Evolutionary conservation across 1,284 basidiomycete species (phyloP).

Genomic region (Trichosporon asahii): DNA sequence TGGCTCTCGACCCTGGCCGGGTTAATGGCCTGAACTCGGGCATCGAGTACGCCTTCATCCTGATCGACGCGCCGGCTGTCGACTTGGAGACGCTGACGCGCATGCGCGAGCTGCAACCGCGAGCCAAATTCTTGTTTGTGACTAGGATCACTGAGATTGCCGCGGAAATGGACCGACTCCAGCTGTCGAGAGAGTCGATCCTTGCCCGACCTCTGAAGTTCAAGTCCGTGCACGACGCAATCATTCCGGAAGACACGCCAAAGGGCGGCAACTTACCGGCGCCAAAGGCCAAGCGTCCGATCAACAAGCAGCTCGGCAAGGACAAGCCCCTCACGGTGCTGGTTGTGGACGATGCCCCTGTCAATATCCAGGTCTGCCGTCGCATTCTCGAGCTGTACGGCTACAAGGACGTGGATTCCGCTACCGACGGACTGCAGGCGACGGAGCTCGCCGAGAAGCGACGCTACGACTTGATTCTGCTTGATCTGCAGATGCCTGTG

Average conservation of each 20-base stretch:
- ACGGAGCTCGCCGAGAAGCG: conserved; percentile 37
- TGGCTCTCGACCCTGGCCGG: conserved; percentile 24
- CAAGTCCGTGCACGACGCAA: conserved; percentile 33
- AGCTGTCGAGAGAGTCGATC: conserved; percentile 33
- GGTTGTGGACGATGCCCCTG: conserved; percentile 47
- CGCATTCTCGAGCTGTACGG: conserved; percentile 46
- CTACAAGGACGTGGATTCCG: conserved; percentile 39
- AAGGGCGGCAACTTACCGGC: not conserved
- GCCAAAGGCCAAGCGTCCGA: not conserved
- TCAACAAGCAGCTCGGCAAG: conserved; percentile 21
- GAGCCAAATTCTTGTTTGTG: conserved; percentile 38
- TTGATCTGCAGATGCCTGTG: conserved; percentile 49
- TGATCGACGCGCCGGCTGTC: conserved; percentile 32
- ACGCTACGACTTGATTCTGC: conserved; percentile 43
- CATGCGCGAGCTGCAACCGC: conserved; percentile 33
- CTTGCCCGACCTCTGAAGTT: conserved; percentile 46
- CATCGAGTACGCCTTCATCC: conserved; percentile 26
- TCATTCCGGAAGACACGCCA: conserved; percentile 14
- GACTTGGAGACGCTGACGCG: conserved; percentile 16
- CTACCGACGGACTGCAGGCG: conserved; percentile 42
- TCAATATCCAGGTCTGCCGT: conserved; percentile 44
- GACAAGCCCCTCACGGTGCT: conserved; percentile 40
- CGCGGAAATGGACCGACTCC: conserved; percentile 19
- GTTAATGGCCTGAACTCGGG: conserved; percentile 29
- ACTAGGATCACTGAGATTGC: conserved; percentile 37